A percentile compares a stretch with the other conserved stretches of the same genome.
phyloP scores from a whole-genome alignment of 2,329 filamentous ascomycete species.

The Xylaria multiplex region DNA sequence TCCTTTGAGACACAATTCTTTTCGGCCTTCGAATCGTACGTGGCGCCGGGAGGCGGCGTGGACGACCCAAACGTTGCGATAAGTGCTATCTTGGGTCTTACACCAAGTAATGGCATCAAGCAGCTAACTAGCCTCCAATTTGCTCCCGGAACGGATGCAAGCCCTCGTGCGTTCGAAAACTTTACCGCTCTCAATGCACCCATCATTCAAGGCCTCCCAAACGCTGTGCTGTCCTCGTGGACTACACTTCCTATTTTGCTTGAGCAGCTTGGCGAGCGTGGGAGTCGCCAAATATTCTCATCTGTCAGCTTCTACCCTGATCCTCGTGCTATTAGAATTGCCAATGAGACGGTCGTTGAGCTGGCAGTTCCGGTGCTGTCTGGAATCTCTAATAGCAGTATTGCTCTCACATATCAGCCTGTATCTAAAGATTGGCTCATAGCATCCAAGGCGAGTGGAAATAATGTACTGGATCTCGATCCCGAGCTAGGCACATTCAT shows the following conservation, averaged over 20 bases:
- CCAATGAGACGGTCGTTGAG: slow-evolving; percentile 29
- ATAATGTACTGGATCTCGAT: slow-evolving; percentile 35
- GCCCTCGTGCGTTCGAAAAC: slow-evolving; percentile 35
- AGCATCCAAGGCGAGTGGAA: slow-evolving; percentile 28
- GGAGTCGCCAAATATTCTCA: slow-evolving; percentile 14
- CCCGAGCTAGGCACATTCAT: slow-evolving; percentile 34
- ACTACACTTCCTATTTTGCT: slow-evolving; percentile 9
- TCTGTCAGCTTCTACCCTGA: slow-evolving; percentile 21
- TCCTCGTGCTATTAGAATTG: slow-evolving; percentile 16
- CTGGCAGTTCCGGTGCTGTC: slow-evolving; percentile 28
- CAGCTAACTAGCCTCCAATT: slow-evolving; percentile 30
- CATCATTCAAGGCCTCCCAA: slow-evolving; percentile 12
- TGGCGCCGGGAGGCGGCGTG: slow-evolving; percentile 38
- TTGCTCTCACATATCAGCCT: slow-evolving; percentile 32
- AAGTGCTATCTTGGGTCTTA: slow-evolving; percentile 32
- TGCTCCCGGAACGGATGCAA: slow-evolving; percentile 24
- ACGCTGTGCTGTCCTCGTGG: slow-evolving; percentile 15
- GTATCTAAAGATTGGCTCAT: slow-evolving; percentile 32
- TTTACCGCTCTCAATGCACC: slow-evolving; percentile 34
- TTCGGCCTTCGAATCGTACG: slow-evolving; percentile 31
- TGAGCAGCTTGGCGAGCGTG: slow-evolving; percentile 13
- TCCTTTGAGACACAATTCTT: slow-evolving; percentile 23
- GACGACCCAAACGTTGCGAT: slow-evolving; percentile 38
- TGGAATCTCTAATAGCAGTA: slow-evolving; percentile 20
- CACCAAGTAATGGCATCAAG: slow-evolving; percentile 28